Evolutionary conservation across 139 green algal species (phyloP), one percentile per base, ranked within the genome.

Genomic region (Chlamydomonas applanata): DNA sequence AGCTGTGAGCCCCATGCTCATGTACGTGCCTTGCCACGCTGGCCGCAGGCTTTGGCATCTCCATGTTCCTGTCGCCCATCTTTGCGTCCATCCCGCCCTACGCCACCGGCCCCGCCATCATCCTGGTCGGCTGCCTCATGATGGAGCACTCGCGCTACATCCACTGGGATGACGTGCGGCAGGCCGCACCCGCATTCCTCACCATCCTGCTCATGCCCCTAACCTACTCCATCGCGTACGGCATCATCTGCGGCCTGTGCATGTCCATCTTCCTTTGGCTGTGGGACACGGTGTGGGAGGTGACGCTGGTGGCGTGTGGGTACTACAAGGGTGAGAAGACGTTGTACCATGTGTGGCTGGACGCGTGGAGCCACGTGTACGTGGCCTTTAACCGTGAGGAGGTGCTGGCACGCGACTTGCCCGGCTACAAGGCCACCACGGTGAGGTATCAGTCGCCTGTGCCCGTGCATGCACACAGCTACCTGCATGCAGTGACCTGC

Each of bases 61-160:
- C 87, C 49, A 88, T 96, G 71, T 97, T 95, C 79, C 92, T 97
- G 71, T 87, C 85, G 0, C 93, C 93, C 61, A 89, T 97, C 80
- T 85, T 97, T 32, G 86, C 90, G 27, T 87, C 79, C 79, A 94
- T 97, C 69, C 93, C 93, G 4, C 86, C 90, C 45, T 96, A 91
- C 73, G 92, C 89, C 33, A 93, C 85, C 3, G 93, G 93, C 2
- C 88, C 92, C 4, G 91, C 92, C 4, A 83, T 97, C 16, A 80
- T 95, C n/a, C 72, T 95, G 33, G 88, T 95, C 19, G n/a, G 65
- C 27, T 59, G 40, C 7, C 65, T 69, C 2, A 52, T 69, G 62
- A 52, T 69, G 62, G 33, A 49, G 33, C 34, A 69, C 33, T 46
- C 20, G 24, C 53, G 53, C 3, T 35, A 66, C 36, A 22, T 72